Percentiles rank a stretch among this genome's conserved stretches.
Evolutionary conservation across 75 land plant species (phyloP).

Genomic region (Pinus albicaulis): DNA sequence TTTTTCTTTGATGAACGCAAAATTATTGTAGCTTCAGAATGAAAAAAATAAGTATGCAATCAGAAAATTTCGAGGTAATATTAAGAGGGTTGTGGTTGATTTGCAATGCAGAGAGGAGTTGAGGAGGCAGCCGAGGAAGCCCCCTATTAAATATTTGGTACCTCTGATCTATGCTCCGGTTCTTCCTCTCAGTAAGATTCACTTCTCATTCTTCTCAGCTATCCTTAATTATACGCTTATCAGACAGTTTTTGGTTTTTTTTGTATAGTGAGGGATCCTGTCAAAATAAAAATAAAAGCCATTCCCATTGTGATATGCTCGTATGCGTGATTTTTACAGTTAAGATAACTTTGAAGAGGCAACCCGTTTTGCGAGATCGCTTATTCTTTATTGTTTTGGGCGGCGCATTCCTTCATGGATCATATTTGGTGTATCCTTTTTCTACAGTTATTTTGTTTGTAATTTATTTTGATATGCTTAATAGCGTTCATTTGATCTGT

Average conservation of each 20-base stretch:
- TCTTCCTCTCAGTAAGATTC: conserved; percentile 84
- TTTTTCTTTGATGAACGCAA: too few relatives aligned
- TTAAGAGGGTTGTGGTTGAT: too few relatives aligned
- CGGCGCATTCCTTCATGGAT: conserved; percentile 81
- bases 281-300: neutral
- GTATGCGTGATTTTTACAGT: conserved; percentile 38
- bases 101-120: conserved; percentile 9
- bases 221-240: neutral
- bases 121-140: conserved; percentile 49
- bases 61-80: too few relatives aligned
- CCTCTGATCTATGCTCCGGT: conserved; percentile 89
- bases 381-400: conserved; percentile 73
- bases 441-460: neutral
- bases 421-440: conserved; percentile 92
- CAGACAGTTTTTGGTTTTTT: neutral
- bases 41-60: too few relatives aligned
- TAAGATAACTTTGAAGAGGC: conserved; percentile 59
- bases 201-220: neutral
- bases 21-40: too few relatives aligned
- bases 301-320: neutral
- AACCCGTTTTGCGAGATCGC: conserved; percentile 85
- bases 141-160: conserved; percentile 73
- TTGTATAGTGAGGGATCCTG: neutral
- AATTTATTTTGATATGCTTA: neutral
- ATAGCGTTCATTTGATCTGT: too few relatives aligned